A percentile compares a stretch with the other conserved stretches of the same genome.
These are phyloP conservation scores for Aureobasidium uvarum DNA, from an alignment of 2,329 filamentous ascomycete genomes.

Conservation along the genomic window DNA sequence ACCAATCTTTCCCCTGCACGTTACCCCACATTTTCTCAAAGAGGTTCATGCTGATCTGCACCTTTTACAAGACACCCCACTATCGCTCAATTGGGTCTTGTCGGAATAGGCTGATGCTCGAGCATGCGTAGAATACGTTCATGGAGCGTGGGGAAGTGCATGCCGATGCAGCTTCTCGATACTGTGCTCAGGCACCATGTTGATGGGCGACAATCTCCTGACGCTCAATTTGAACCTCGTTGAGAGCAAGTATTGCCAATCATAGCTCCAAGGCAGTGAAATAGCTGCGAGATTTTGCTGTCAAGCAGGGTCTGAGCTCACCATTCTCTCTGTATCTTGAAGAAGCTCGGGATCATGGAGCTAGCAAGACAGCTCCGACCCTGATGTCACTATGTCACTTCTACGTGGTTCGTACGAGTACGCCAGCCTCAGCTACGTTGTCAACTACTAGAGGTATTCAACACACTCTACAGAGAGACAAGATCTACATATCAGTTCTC, in stretches of 20 bases:
- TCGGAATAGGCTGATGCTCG: background rate
- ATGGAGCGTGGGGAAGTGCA: background rate
- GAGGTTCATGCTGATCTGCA: conserved; percentile 10
- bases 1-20: conserved; percentile 7
- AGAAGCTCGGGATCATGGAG: background rate
- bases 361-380: conserved; percentile 5
- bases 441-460: background rate
- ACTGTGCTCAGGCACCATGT: background rate
- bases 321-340: background rate
- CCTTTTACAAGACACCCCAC: background rate
- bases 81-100: background rate
- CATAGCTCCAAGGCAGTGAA: background rate
- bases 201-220: background rate
- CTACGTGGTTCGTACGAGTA: background rate
- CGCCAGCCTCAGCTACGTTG: background rate
- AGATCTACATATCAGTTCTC: conserved; percentile 1
- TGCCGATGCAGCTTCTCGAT: background rate
- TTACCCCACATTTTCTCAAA: conserved; percentile 15
- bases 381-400: conserved; percentile 11
- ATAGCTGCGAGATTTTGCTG: background rate
- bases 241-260: background rate
- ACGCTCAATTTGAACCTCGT: no score
- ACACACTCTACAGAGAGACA: background rate
- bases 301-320: background rate
- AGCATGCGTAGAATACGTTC: background rate